A percentile compares a stretch with the other conserved stretches of the same genome.
phyloP scores from a whole-genome alignment of 2,329 filamentous ascomycete species.

The Rachicladosporium sp. region DNA sequence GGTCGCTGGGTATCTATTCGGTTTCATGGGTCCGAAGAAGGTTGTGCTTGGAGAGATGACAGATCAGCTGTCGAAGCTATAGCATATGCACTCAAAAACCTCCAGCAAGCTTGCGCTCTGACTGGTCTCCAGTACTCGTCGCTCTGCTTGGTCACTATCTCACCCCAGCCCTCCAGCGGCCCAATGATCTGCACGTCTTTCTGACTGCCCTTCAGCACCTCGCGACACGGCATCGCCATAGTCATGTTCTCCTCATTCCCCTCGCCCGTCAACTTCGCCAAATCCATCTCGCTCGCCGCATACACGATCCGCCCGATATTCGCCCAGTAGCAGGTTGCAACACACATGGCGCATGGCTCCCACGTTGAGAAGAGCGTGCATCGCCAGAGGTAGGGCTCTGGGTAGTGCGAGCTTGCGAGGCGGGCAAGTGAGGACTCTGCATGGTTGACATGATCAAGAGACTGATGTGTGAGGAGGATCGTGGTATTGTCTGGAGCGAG shows the following conservation, averaged over 20 bases:
- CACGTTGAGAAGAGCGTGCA: constrained; percentile 42
- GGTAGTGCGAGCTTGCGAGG: constrained; percentile 37
- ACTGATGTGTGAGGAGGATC: constrained; percentile 37
- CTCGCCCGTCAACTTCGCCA: constrained; percentile 34
- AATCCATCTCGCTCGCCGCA: constrained; percentile 36
- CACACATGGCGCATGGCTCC: constrained; percentile 46
- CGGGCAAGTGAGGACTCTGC: constrained; percentile 40
- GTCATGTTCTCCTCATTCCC: constrained; percentile 42
- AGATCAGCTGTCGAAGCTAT: too few species aligned
- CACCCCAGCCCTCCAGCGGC: constrained; percentile 34
- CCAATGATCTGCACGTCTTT: constrained; percentile 39
- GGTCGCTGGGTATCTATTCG: constrained; percentile 47
- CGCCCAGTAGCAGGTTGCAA: constrained; percentile 38
- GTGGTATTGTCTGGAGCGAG: constrained; percentile 39
- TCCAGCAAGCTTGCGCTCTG: too few species aligned
- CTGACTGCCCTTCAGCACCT: constrained; percentile 37
- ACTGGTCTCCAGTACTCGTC: constrained; percentile 32
- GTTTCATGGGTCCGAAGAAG: constrained; percentile 37
- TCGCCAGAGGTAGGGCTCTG: constrained; percentile 35
- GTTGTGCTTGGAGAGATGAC: constrained; percentile 4
- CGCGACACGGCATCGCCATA: constrained; percentile 37
- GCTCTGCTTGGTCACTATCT: constrained; percentile 33
- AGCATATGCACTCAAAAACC: too few species aligned
- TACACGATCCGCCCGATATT: constrained; percentile 42
- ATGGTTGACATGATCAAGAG: constrained; percentile 41